Evolutionary conservation across 805 yeast species (phyloP).

Genomic region (Saturnispora serradocipensis): DNA sequence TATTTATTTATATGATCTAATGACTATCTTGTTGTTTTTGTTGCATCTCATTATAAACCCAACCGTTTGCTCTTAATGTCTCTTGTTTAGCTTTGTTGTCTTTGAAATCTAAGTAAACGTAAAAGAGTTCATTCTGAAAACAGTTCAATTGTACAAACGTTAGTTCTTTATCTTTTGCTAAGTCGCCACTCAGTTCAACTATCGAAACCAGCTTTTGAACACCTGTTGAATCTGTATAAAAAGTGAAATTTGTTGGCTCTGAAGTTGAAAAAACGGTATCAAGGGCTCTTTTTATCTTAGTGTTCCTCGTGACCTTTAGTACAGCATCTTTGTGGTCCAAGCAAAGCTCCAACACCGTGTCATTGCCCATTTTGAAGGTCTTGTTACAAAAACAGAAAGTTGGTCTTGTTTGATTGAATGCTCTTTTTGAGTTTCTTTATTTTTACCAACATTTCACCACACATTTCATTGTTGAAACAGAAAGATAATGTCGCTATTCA

Average conservation of each 20-base stretch:
- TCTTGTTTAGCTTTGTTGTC: background rate
- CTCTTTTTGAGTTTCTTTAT: background rate
- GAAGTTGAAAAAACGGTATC: background rate
- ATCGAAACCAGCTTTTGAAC: slow-evolving; percentile 6
- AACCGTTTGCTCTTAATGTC: background rate
- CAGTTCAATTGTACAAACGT: background rate
- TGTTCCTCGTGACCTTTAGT: background rate
- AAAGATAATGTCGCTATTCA: slow-evolving; percentile 14
- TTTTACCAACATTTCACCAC: background rate
- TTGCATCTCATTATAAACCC: background rate
- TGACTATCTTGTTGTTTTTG: background rate
- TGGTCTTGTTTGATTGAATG: background rate
- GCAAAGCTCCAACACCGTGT: background rate
- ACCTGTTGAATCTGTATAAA: slow-evolving; percentile 1
- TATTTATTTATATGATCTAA: background rate
- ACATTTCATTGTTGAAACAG: background rate
- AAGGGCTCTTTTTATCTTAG: background rate
- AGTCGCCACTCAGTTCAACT: background rate
- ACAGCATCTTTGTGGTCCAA: background rate
- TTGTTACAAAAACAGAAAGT: background rate
- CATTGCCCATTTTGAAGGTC: background rate
- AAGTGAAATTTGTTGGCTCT: background rate
- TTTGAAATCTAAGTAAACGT: slow-evolving; percentile 2
- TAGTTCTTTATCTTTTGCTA: background rate
- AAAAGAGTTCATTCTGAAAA: background rate